Base-by-base conservation (phyloP, 805 yeast species). In the Middelhovenomyces tepae region DNA sequence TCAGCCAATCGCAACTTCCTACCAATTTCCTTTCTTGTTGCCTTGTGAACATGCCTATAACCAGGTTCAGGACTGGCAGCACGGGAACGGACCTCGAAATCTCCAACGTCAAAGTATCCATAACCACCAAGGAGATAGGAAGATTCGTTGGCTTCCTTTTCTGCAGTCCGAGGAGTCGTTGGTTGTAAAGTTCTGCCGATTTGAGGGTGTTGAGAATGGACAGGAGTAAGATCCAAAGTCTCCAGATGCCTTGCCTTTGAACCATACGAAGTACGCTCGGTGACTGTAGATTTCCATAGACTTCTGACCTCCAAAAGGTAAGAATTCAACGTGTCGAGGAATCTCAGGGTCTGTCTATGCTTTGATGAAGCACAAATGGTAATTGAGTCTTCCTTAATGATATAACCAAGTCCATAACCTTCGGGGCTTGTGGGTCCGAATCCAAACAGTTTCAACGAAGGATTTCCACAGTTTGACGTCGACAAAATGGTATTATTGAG, bases 321-420 rank as follows among this genome's bases (percentile, higher is more conserved):
- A 40, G 73, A 71, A 45, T 68, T 69, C 56, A 77, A 69, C 16
- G 84, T 83, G 48, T 70, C 79, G 48, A 72, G 63, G 45, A 82
- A 82, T 48, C 96, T 67, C 42, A 70, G 67, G 0, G 95, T 84
- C 60, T 86, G 96, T 36, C 95, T 69, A 57, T 80, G 87, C 57
- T 84, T 86, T 9, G 95, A 84, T 17, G 91, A 76, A 3, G 82
- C 79, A 32, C 94, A 84, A 7, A 86, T 70, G 1, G 86, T 73
- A 17, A 86, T 73, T 14, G 84, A 75, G 49, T 84, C 82, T 27
- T 66, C 73, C 54, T 87, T 85, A 45, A 86, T 79, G 45, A 86
- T 83, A 54, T 86, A 86, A 4, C 94, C 95, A 22, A 86, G 70
- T n/a, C 95, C 95, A 56, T 79, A 85, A 2, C 96, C 96, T 50